A percentile compares a stretch with the other conserved stretches of the same genome.
Conservation (phyloP, 2,329 filamentous ascomycete species). For the Pyricularia sp. region DNA sequence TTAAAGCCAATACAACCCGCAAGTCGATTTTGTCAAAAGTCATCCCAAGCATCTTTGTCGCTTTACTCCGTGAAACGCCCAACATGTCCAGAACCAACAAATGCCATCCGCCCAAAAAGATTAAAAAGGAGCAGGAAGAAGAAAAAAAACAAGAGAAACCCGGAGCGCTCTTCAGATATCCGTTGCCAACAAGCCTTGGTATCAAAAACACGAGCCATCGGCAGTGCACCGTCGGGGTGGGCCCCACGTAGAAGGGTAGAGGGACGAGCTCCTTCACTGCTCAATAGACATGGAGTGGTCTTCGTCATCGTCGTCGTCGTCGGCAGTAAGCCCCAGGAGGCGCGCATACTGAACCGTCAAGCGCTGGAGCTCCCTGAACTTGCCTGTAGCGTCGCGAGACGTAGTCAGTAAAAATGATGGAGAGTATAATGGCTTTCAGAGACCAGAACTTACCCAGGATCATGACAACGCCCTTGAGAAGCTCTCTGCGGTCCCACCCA, state of each 20-base stretch:
- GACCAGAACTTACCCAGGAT: slow-evolving; percentile 64
- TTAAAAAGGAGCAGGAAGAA: background rate
- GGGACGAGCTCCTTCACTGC: slow-evolving; percentile 1
- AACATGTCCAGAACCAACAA: background rate
- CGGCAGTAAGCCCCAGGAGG: slow-evolving; percentile 55
- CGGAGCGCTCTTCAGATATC: background rate
- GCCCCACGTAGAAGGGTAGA: background rate
- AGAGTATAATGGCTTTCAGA: background rate
- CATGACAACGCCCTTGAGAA: slow-evolving; percentile 84
- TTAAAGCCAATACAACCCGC: background rate
- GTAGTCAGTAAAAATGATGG: slow-evolving; percentile 21
- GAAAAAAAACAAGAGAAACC: background rate
- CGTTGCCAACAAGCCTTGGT: background rate
- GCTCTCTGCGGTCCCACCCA: slow-evolving; percentile 80
- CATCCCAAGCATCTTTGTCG: background rate
- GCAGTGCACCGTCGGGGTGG: background rate
- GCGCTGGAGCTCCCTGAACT: slow-evolving; percentile 89
- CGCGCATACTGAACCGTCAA: slow-evolving; percentile 92
- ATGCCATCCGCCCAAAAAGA: background rate
- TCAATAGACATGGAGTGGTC: slow-evolving; percentile 18
- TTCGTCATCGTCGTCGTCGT: slow-evolving; percentile 30
- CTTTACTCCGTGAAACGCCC: background rate
- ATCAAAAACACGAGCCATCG: background rate
- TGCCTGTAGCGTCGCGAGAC: slow-evolving; percentile 46
- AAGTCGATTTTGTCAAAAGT: background rate